phyloP scores from a whole-genome alignment of 306 rosid species.

The Castanea mollissima region DNA sequence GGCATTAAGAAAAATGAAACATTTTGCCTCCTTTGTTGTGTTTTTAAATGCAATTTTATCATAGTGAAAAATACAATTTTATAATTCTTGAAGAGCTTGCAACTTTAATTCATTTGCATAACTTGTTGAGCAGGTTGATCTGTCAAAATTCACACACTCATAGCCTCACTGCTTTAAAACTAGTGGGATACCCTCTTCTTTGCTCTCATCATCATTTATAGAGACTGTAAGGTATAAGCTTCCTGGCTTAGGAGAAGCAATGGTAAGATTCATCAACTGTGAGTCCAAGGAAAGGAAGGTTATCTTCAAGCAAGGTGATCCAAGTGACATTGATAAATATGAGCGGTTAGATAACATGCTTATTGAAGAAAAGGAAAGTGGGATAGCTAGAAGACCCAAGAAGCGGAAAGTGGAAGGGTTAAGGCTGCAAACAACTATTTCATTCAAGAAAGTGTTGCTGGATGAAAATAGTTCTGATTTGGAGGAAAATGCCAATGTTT shows the following conservation, averaged over 20 bases:
- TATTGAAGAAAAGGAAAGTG: conserved; percentile 40
- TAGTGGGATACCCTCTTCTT: conserved; percentile 2
- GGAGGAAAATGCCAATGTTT: conserved; percentile 13
- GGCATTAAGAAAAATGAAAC: too few species aligned
- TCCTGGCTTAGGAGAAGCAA: conserved; percentile 29
- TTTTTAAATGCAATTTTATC: too few species aligned
- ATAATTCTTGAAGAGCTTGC: conserved; percentile 11
- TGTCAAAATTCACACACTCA: conserved; percentile 5
- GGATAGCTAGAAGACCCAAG: conserved; percentile 37
- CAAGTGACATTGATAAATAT: conserved; percentile 16
- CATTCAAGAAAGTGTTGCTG: conserved; percentile 26
- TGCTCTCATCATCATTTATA: background rate
- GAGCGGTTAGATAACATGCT: conserved; percentile 16
- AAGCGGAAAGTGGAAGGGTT: conserved; percentile 36
- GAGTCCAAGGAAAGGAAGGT: conserved; percentile 35
- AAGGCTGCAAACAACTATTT: conserved; percentile 38
- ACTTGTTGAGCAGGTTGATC: conserved; percentile 7
- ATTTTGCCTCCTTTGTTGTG: too few species aligned
- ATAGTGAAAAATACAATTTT: background rate
- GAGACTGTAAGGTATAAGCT: background rate
- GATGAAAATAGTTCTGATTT: conserved; percentile 18
- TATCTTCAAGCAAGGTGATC: conserved; percentile 28
- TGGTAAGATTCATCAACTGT: conserved; percentile 20
- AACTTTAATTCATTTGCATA: background rate
- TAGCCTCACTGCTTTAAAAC: background rate